Evolutionary conservation across 345 rosid genomes (phyloP), one percentile per base, ranked within the genome.

Genomic region (Brassica nigra): DNA sequence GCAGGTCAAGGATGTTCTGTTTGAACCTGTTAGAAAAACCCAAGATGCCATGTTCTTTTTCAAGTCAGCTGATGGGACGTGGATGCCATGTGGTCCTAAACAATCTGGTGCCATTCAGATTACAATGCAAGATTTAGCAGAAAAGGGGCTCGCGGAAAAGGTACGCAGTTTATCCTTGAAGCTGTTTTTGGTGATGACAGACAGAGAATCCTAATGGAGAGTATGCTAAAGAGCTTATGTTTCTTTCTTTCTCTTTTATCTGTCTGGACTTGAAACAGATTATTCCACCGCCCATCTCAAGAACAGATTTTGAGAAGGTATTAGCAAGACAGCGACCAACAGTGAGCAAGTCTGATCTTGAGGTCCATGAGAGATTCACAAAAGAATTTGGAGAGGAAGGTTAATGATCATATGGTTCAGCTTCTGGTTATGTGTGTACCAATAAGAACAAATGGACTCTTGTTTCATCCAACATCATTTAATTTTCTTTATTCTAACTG

Each of bases 341-440:
- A 3, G 98, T 91, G 80, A 90, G 98, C 87, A 91, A 90, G 82
- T 8, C 83, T 31, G 98, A 93, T 80, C 86, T 93, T 9, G 95
- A 91, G 20, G 90, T 93, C 71, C 98, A 93, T n/a, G 98, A 90
- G 86, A 90, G 91, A 86, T 93, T 93, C 87, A 93, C 98, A 4
- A 87, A 87, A 76, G 98, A 91, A 82, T 93, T 91, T 81, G 98
- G 98, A 47, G 97, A 93, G 87, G 97, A 93, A 83, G 98, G 97
- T 68, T 91, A 36, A 7, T 58, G 73, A 16, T 27, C 23, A 57
- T 5, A 12, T 29, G 37, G 65, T 58, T 66, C 12, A 23, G 39
- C 65, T 2, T 39, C 4, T 11, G 44, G 27, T 54, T 49, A 5
- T 67, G 61, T 58, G 33, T 67, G 37, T 75, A 76, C 27, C 16